Percentiles rank a stretch among this genome's conserved stretches.
Conservation (phyloP, 352 stramenopile genomes). For the Phytophthora lateralis region DNA sequence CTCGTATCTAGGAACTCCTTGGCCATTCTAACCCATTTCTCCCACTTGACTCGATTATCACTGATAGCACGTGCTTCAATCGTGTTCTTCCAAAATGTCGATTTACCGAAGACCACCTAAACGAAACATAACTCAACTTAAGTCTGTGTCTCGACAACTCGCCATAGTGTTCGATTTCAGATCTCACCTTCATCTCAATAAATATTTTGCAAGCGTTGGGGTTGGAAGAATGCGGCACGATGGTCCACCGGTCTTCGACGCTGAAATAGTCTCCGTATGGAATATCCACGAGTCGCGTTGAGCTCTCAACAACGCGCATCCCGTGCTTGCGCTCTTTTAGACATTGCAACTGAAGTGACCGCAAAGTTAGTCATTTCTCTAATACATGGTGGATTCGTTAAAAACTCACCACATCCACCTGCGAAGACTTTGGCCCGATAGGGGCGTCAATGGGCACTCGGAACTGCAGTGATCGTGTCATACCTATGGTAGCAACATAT, state of each 20-base stretch:
- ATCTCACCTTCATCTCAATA: slow-evolving; percentile 74
- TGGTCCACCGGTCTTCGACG: slow-evolving; percentile 83
- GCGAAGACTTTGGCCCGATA: slow-evolving; percentile 82
- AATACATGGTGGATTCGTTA: not conserved
- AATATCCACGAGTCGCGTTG: slow-evolving; percentile 81
- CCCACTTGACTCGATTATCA: slow-evolving; percentile 79
- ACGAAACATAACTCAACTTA: slow-evolving; percentile 5
- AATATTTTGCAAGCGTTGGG: slow-evolving; percentile 58
- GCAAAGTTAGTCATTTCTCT: slow-evolving; percentile 10
- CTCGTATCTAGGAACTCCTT: slow-evolving; percentile 50
- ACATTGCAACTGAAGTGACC: slow-evolving; percentile 59
- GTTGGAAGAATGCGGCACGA: slow-evolving; percentile 54
- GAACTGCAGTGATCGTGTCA: slow-evolving; percentile 76
- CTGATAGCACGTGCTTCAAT: slow-evolving; percentile 76
- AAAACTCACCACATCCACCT: slow-evolving; percentile 70
- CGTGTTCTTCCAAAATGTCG: slow-evolving; percentile 83
- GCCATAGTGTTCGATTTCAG: not conserved
- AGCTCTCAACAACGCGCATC: slow-evolving; percentile 69
- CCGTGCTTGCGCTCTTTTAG: slow-evolving; percentile 50
- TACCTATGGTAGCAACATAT: slow-evolving; percentile 30
- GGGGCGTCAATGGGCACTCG: slow-evolving; percentile 78
- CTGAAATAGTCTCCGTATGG: slow-evolving; percentile 90
- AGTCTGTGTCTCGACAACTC: not conserved
- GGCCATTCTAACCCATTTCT: slow-evolving; percentile 70
- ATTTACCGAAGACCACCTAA: slow-evolving; percentile 81